These are phyloP conservation scores for Scedosporium apiospermum DNA, from an alignment of 2,329 filamentous ascomycete genomes.

Conservation along the genomic window DNA sequence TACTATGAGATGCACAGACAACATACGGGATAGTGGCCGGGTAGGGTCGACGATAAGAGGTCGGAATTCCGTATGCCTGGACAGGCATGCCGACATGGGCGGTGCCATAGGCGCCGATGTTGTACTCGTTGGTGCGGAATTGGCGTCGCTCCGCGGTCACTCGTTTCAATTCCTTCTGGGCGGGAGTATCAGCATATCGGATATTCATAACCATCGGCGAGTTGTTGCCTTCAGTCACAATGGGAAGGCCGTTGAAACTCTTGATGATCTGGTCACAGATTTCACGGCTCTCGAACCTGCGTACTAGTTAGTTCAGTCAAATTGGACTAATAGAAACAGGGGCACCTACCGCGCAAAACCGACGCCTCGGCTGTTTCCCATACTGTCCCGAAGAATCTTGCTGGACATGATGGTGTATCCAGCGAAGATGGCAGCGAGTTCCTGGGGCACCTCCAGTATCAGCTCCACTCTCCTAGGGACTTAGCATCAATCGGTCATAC, in stretches of 20 bases:
- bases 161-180: conserved; percentile 94
- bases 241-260: conserved; percentile 70
- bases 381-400: conserved; percentile 86
- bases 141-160: conserved; percentile 91
- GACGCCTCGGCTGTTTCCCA: conserved; percentile 90
- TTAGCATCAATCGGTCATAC: conserved; percentile 19
- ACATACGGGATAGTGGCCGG: conserved; percentile 27
- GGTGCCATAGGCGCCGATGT: conserved; percentile 60
- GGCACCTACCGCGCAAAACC: conserved; percentile 79
- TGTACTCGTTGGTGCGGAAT: conserved; percentile 94
- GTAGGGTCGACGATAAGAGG: conserved; percentile 19
- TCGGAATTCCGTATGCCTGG: conserved; percentile 13
- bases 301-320: conserved; percentile 13
- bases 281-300: conserved; percentile 79
- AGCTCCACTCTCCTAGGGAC: conserved; percentile 5
- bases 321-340: conserved; percentile 4
- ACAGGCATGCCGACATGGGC: conserved; percentile 45
- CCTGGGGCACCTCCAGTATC: conserved; percentile 30
- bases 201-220: conserved; percentile 68
- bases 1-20: conserved; percentile 20
- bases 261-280: conserved; percentile 84
- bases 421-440: conserved; percentile 68
- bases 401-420: conserved; percentile 81
- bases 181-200: conserved; percentile 91
- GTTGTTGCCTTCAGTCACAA: conserved; percentile 57